phyloP scores from a whole-genome alignment of 345 rosid species.

The Rhizophora apiculata region DNA sequence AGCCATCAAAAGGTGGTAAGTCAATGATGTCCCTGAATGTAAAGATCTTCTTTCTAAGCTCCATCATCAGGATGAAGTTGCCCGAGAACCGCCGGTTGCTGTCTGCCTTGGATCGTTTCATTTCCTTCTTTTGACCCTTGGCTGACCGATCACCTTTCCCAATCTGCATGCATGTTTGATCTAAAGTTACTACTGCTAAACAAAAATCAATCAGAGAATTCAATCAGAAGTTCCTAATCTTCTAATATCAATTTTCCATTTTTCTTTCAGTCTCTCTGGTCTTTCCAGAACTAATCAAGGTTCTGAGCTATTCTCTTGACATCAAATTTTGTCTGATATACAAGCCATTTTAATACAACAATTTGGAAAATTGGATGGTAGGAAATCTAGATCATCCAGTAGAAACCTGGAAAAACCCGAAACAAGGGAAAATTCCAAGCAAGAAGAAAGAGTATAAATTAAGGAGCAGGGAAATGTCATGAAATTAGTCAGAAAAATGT shows the following conservation, averaged over 20 bases:
- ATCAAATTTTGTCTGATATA: too few relatives aligned
- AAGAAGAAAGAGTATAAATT: neutral
- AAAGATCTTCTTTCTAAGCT: constrained; percentile 61
- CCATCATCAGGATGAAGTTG: constrained; percentile 49
- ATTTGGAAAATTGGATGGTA: neutral
- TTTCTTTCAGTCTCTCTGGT: too few relatives aligned
- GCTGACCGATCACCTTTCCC: constrained; percentile 27
- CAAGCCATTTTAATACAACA: neutral
- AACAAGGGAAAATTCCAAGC: too few relatives aligned
- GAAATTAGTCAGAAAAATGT: neutral
- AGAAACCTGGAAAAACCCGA: neutral
- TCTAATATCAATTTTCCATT: neutral
- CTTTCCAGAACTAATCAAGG: too few relatives aligned
- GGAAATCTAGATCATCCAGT: neutral
- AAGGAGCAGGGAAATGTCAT: neutral
- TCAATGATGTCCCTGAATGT: constrained; percentile 67
- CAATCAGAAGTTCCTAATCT: neutral
- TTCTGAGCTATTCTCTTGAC: too few relatives aligned
- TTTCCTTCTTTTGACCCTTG: constrained; percentile 35
- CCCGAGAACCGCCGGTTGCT: constrained; percentile 37
- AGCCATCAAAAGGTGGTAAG: constrained; percentile 48
- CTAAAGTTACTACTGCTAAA: neutral
- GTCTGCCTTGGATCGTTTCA: constrained; percentile 25
- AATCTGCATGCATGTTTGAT: constrained; percentile 19
- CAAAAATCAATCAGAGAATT: neutral